A percentile compares a stretch with the other conserved stretches of the same genome.
These are phyloP conservation scores for Datisca glomerata DNA, from an alignment of 306 rosid genomes.

Conservation along the genomic window DNA sequence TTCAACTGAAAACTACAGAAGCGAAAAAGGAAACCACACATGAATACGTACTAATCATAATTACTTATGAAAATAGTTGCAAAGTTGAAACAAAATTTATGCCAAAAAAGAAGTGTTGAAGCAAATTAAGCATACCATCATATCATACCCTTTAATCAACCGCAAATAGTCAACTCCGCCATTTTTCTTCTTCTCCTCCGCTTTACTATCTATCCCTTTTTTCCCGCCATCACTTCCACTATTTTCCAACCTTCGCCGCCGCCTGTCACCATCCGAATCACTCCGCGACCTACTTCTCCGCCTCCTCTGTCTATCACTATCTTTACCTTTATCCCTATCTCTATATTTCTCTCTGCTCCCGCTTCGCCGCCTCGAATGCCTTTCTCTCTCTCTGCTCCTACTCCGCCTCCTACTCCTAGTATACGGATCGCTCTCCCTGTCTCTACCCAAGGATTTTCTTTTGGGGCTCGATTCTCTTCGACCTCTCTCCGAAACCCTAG, in stretches of 20 bases:
- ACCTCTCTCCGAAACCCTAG: conserved; percentile 55
- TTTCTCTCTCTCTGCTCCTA: conserved; percentile 21
- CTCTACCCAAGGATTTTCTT: conserved; percentile 20
- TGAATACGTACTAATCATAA: too few species aligned
- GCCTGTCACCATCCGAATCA: conserved; percentile 25
- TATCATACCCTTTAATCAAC: conserved; percentile 54
- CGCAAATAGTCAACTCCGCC: conserved; percentile 36
- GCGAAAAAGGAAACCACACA: too few species aligned
- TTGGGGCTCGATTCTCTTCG: conserved; percentile 12
- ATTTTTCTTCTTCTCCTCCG: conserved; percentile 27
- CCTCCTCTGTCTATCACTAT: conserved; percentile 17
- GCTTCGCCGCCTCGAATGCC: conserved; percentile 30
- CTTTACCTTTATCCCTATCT: conserved; percentile 19
- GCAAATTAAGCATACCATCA: conserved; percentile 36
- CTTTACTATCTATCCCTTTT: conserved; percentile 16
- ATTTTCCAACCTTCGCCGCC: conserved; percentile 21
- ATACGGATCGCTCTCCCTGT: conserved; percentile 12
- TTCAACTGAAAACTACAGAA: too few species aligned
- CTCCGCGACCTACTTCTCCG: conserved; percentile 26
- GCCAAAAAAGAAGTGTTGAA: not conserved
- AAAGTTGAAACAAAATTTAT: too few species aligned
- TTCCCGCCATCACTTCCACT: conserved; percentile 9
- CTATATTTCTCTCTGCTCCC: conserved; percentile 42
- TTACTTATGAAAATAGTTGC: too few species aligned
- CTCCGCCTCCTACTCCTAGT: conserved; percentile 25